Base-by-base conservation (phyloP, 805 yeast genomes). In the Lipomyces oligophaga region DNA sequence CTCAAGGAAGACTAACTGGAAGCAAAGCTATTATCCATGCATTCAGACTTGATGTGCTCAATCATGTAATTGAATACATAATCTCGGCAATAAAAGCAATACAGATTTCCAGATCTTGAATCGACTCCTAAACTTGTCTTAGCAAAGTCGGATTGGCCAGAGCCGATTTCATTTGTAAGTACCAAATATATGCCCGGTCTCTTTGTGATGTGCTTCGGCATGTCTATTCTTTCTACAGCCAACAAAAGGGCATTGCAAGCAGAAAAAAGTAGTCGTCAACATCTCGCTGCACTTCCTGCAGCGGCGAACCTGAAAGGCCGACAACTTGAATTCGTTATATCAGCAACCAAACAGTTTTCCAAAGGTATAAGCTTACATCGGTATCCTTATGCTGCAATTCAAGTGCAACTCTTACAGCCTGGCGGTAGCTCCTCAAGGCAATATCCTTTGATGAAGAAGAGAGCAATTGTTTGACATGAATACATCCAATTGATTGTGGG, bases 21-120 rank as follows among this genome's bases (percentile, higher is more conserved):
- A 3, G 49, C 36, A 15, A 33, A 16, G 20, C 19, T 7, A 6
- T 8, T 18, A 13, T 32, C 51, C 28, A 36, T 47, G 32, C 26
- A 47, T 25, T 21, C 21, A n/a, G 7, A 55, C 41, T 88, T 67
- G 25, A 75, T 70, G n/a, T 62, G 61, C 49, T 83, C 85, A 31
- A 84, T 64, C 38, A 67, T 67, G 2, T 76, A 72, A 57, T 83
- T 83, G 50, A 81, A 76, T 21, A 85, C 77, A 59, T 81, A 83
- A 57, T 81, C 81, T 13, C 77, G 75, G 66, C 97, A 90, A 62
- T 74, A 78, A 64, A 84, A 83, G 64, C 97, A 90, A 60, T 78
- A 82, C 35, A 89, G 64, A 37, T 81, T 72, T 1, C 89, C 89
- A 40, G 78, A 74, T 16, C 70, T 68, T 2, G 87, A 71, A 63